Evolutionary conservation across 495 filamentous ascomycete species (phyloP), one percentile per base, ranked within the genome.

Genomic region (Hypoxylon cercidicola): DNA sequence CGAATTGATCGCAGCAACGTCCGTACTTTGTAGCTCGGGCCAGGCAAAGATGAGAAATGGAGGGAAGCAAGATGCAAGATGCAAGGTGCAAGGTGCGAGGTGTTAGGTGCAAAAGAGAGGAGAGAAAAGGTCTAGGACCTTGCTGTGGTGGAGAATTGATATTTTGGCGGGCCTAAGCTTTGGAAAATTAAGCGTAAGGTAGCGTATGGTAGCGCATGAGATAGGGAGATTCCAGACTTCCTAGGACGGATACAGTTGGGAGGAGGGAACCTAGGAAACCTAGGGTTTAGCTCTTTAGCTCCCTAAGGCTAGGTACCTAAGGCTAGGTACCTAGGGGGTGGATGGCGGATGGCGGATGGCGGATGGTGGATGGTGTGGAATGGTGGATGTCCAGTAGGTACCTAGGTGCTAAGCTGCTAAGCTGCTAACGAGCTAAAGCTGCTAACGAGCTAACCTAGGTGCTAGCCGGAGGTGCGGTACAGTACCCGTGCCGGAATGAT

Each of bases 181-280:
- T 64, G 58, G 63, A 71, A 68, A 63, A 60, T 60, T 63, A 68
- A 60, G 60, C 59, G 65, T 60, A 61, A 28, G 58, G 59, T 59
- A 60, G 28, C 6, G 54, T 58, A 59, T 16, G 35, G 64, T 68
- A 68, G 58, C 59, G 64, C 64, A 68, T 62, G 48, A 62, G 64
- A 68, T 67, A 67, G 64, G 64, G 64, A 66, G 56, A 67, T 67
- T 67, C 64, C 57, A 67, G 64, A 67, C 58, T 67, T 67, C 58
- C 49, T 52, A 61, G 43, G 34, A 34, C 57, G 45, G 63, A 57
- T 66, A 66, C 37, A 60, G 55, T 55, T 60, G 55, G 55, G 54
- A 34, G 55, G 58, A 35, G 45, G 13, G 45, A 48, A 44, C 23
- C 62, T 55, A 35, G 50, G 44, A 11, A 16, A 41, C 10, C 34